A percentile compares a stretch with the other conserved stretches of the same genome.
phyloP scores from a whole-genome alignment of 2,329 filamentous ascomycete species.

The Aspergillus jensenii region DNA sequence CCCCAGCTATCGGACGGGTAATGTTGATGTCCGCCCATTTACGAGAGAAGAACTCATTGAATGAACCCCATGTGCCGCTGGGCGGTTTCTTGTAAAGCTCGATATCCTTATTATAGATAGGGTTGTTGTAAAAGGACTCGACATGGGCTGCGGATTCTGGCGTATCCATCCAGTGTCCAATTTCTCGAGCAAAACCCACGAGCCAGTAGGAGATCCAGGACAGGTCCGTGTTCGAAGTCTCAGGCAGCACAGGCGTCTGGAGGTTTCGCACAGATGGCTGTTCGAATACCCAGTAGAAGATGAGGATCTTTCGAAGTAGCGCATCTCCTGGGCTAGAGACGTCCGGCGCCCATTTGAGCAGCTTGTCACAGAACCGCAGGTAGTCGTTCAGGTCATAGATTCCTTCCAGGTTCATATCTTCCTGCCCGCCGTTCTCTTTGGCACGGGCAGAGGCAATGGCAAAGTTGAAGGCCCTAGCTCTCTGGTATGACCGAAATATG shows the following conservation, averaged over 20 bases:
- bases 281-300: conserved; percentile 13
- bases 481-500: too few species aligned
- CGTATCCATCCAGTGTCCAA: conserved; percentile 11
- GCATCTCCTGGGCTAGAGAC: conserved; percentile 6
- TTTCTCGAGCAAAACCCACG: conserved; percentile 4
- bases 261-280: conserved; percentile 8
- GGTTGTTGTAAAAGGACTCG: conserved; percentile 7
- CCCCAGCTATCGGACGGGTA: background rate
- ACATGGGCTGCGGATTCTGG: conserved; percentile 7
- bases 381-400: background rate
- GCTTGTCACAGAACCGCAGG: conserved; percentile 1
- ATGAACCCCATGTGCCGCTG: conserved; percentile 8
- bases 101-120: background rate
- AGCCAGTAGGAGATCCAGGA: conserved; percentile 18
- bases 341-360: conserved; percentile 14
- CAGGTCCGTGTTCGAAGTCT: background rate
- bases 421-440: too few species aligned
- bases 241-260: conserved; percentile 10
- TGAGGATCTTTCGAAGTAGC: conserved; percentile 7
- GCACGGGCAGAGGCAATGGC: too few species aligned
- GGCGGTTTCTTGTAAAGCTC: background rate
- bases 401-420: too few species aligned
- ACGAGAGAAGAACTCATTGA: conserved; percentile 17
- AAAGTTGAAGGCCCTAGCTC: too few species aligned
- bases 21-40: background rate